Percentiles rank a stretch among this genome's conserved stretches.
These are phyloP conservation scores for Zygnema cylindricum DNA, from an alignment of 139 green algal genomes.

Conservation along the genomic window DNA sequence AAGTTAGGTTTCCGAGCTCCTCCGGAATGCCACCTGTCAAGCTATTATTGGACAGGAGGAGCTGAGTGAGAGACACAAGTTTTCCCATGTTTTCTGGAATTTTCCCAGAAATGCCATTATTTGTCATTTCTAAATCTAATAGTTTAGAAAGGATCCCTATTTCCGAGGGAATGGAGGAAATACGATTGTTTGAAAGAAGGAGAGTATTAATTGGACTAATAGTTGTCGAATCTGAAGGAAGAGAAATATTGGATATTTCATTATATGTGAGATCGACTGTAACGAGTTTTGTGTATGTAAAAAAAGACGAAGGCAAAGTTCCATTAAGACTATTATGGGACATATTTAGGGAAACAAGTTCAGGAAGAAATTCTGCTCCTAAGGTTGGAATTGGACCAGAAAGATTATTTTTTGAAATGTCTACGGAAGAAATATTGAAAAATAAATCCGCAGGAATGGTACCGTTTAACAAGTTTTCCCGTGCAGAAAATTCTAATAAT, in stretches of 20 bases:
- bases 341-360: conserved; percentile 3
- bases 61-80: not conserved
- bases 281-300: not conserved
- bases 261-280: not conserved
- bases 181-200: not conserved
- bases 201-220: not conserved
- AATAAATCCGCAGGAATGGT: not conserved
- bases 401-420: conserved; percentile 23
- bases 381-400: conserved; percentile 17
- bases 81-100: not conserved
- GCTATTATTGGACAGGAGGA: not conserved
- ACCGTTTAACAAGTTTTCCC: not conserved
- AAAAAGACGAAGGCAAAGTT: not conserved
- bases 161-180: not conserved
- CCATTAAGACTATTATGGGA: not conserved
- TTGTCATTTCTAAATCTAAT: not conserved
- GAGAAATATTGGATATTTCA: not conserved
- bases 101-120: not conserved
- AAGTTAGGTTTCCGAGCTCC: not conserved
- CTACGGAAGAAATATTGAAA: not conserved
- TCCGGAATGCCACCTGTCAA: conserved; percentile 7
- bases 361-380: not conserved
- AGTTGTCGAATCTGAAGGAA: not conserved
- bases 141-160: not conserved
- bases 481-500: not conserved